phyloP scores from a whole-genome alignment of 495 filamentous ascomycete species.

The Aspergillus steynii region DNA sequence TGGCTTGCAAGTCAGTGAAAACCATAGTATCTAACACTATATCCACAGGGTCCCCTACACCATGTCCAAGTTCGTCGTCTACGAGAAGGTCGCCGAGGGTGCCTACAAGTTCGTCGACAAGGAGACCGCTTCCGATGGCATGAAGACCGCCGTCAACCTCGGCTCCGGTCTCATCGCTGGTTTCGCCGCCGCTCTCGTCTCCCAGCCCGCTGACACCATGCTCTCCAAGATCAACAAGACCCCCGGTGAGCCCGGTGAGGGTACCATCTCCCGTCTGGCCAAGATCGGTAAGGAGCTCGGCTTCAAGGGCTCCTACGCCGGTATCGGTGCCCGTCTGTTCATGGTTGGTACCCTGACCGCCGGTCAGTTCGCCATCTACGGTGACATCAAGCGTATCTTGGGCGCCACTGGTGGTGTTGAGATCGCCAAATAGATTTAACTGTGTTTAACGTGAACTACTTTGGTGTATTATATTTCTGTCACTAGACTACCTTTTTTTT shows the following conservation, averaged over 20 bases:
- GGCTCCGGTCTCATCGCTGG: slow-evolving; percentile 94
- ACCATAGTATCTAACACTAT: slow-evolving; percentile 13
- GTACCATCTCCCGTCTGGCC: slow-evolving; percentile 84
- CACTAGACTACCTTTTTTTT: slow-evolving; percentile 39
- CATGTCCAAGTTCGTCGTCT: slow-evolving; percentile 99
- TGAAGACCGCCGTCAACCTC: slow-evolving; percentile 89
- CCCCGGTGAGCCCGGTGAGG: slow-evolving; percentile 91
- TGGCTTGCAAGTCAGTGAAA: background rate
- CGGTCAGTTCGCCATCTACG: slow-evolving; percentile 97
- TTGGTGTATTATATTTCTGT: slow-evolving; percentile 37
- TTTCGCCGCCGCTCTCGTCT: slow-evolving; percentile 95
- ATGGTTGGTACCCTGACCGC: slow-evolving; percentile 75
- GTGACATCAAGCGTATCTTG: slow-evolving; percentile 55
- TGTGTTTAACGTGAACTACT: slow-evolving; percentile 20
- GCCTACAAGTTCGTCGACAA: slow-evolving; percentile 77
- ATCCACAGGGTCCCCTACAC: slow-evolving; percentile 87
- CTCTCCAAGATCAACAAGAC: slow-evolving; percentile 99
- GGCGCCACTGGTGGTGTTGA: slow-evolving; percentile 80
- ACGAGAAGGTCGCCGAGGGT: slow-evolving; percentile 90
- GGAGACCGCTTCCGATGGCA: slow-evolving; percentile 64
- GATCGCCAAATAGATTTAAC: slow-evolving; percentile 55
- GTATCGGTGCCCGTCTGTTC: slow-evolving; percentile 93
- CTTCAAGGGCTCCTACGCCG: slow-evolving; percentile 80
- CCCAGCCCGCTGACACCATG: slow-evolving; percentile 99
- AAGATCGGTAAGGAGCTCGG: slow-evolving; percentile 97